Conservation (phyloP, 164 flowering plant genomes). For the Saururus chinensis region DNA sequence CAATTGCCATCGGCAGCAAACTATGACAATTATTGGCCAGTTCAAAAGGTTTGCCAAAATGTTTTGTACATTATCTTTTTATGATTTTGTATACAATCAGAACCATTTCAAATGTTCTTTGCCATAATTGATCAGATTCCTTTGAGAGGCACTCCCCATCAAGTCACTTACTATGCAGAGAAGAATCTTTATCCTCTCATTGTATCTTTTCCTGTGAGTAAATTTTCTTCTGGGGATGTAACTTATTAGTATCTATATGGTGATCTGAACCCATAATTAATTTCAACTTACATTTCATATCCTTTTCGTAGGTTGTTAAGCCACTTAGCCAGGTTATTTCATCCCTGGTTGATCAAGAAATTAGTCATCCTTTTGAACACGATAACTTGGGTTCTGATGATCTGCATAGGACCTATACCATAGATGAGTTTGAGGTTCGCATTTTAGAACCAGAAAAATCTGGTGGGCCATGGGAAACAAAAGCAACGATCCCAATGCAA, state of each 20-base stretch:
- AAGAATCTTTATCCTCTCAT: constrained; percentile 89
- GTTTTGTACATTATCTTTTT: background rate
- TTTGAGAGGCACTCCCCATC: constrained; percentile 93
- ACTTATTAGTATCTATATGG: background rate
- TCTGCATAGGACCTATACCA: constrained; percentile 48
- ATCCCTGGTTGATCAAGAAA: constrained; percentile 81
- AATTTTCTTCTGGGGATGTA: background rate
- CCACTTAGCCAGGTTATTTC: constrained; percentile 89
- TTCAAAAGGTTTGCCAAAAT: constrained; percentile 53
- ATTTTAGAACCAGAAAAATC: constrained; percentile 90
- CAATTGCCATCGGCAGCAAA: constrained; percentile 66
- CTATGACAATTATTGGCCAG: constrained; percentile 98
- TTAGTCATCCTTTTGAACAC: constrained; percentile 63
- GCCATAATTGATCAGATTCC: constrained; percentile 49
- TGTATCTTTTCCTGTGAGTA: constrained; percentile 90
- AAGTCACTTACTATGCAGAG: constrained; percentile 88
- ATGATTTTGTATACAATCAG: background rate
- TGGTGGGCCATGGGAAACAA: constrained; percentile 89
- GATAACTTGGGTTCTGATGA: constrained; percentile 62
- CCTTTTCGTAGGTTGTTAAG: constrained; percentile 53
- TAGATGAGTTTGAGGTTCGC: constrained; percentile 88
- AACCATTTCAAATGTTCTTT: background rate
- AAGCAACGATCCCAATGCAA: constrained; percentile 90
- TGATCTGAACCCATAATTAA: background rate
- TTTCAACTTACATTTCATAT: background rate